A percentile compares a stretch with the other conserved stretches of the same genome.
Conservation (phyloP, 768 basidiomycete species). For the Pulveroboletus sp. region DNA sequence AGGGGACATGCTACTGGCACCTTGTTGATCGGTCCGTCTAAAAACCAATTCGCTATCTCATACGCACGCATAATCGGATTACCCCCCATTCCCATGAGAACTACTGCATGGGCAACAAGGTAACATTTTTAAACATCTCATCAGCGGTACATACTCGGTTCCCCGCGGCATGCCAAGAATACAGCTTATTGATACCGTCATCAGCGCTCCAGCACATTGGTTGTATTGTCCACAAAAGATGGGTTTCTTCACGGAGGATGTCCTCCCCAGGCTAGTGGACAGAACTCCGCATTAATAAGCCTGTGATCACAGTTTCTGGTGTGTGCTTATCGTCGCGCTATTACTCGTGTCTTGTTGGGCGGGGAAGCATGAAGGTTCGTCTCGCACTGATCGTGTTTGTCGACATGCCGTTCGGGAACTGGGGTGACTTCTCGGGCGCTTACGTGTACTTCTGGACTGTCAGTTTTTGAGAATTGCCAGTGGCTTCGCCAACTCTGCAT, state of each 20-base stretch:
- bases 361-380: conserved; percentile 12
- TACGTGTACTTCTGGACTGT: neutral
- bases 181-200: conserved; percentile 1
- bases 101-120: neutral
- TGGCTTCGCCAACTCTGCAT: neutral
- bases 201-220: neutral
- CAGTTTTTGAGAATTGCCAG: conserved; percentile 2
- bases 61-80: conserved; percentile 9
- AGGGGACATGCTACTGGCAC: neutral
- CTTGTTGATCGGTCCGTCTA: neutral
- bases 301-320: neutral
- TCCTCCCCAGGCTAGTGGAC: conserved; percentile 6
- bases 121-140: neutral
- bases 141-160: neutral
- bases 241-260: conserved; percentile 2
- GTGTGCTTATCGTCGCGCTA: conserved; percentile 16
- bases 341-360: conserved; percentile 10
- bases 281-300: conserved; percentile 13
- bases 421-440: conserved; percentile 23
- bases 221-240: conserved; percentile 3
- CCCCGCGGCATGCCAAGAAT: conserved; percentile 1
- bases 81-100: conserved; percentile 1
- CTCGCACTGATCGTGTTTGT: conserved; percentile 15
- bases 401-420: conserved; percentile 24
- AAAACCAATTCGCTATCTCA: conserved; percentile 14